Base-by-base conservation (phyloP, 805 yeast genomes). In the Nakazawaea peltata region DNA sequence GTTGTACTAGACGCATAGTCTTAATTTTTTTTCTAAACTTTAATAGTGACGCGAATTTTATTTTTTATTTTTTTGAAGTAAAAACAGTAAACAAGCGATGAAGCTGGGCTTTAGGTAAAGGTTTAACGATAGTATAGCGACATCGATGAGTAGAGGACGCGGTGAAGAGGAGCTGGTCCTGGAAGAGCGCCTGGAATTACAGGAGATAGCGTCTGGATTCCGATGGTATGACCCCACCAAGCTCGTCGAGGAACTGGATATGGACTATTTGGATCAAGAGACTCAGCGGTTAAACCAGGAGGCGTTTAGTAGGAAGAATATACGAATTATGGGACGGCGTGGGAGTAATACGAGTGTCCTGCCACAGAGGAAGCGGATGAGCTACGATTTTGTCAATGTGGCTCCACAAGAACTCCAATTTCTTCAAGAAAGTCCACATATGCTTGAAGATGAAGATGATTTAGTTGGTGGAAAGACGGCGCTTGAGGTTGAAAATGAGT, bases 391-490 rank as follows among this genome's bases (percentile, higher is more conserved):
- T n/a, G n/a, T n/a, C n/a, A n/a, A n/a, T n/a, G n/a, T n/a, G n/a
- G n/a, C n/a, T n/a, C n/a, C n/a, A n/a, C n/a, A n/a, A n/a, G n/a
- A n/a, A n/a, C n/a, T n/a, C n/a, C n/a, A n/a, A n/a, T 16, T 25
- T 15, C 24, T 32, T 5, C 22, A 32, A 17, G 34, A 24, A 13
- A 32, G 34, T 15, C 34, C 34, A 9, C 28, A 32, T 11, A 25
- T 16, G 13, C 25, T 32, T n/a, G n/a, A n/a, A n/a, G n/a, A n/a
- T n/a, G n/a, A n/a, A n/a, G n/a, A n/a, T n/a, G n/a, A n/a, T n/a
- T n/a, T n/a, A n/a, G n/a, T n/a, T n/a, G n/a, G n/a, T n/a, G n/a
- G n/a, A n/a, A n/a, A n/a, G n/a, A n/a, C n/a, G n/a, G n/a, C n/a
- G n/a, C n/a, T n/a, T n/a, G n/a, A n/a, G n/a, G n/a, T n/a, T n/a